Conservation (phyloP, 768 basidiomycete species). For the Termitomyces sp. region DNA sequence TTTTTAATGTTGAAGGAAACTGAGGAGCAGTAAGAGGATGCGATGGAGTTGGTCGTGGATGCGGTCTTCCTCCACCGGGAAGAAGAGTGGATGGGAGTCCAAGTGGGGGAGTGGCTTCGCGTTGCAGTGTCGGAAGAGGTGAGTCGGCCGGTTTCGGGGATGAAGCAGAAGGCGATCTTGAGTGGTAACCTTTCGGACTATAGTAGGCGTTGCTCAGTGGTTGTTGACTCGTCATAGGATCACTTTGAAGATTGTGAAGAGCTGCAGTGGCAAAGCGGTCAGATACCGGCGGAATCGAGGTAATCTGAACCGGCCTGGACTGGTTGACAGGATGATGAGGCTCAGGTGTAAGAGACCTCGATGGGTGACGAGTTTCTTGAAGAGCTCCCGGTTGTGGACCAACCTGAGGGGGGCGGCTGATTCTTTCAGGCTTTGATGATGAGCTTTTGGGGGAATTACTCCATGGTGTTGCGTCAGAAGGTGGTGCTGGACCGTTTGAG, state of each 20-base stretch:
- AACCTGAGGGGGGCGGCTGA: conserved; percentile 37
- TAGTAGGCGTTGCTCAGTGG: conserved; percentile 3
- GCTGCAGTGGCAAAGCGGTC: conserved; percentile 13
- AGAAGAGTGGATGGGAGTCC: conserved; percentile 20
- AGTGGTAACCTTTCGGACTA: conserved; percentile 1
- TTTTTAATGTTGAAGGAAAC: conserved; percentile 42
- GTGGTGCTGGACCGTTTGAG: conserved; percentile 59
- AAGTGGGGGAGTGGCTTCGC: not conserved
- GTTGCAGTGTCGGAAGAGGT: conserved; percentile 41
- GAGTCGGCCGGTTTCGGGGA: conserved; percentile 24
- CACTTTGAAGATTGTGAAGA: conserved; percentile 15
- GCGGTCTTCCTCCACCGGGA: conserved; percentile 18
- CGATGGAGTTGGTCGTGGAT: conserved; percentile 16
- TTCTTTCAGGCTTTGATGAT: conserved; percentile 54
- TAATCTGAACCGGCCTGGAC: not conserved
- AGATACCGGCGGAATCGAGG: not conserved
- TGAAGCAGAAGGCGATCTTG: conserved; percentile 20
- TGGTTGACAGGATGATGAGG: not conserved
- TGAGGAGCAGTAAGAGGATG: conserved; percentile 15
- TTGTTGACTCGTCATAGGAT: conserved; percentile 2
- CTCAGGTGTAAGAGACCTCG: not conserved
- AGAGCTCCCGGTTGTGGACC: not conserved
- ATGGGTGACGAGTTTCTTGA: not conserved
- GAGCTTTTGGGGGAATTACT: conserved; percentile 41
- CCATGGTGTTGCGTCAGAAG: conserved; percentile 16